Percentiles rank a stretch among this genome's conserved stretches.
phyloP scores from a whole-genome alignment of 164 flowering plant genomes.

The Houttuynia cordata region DNA sequence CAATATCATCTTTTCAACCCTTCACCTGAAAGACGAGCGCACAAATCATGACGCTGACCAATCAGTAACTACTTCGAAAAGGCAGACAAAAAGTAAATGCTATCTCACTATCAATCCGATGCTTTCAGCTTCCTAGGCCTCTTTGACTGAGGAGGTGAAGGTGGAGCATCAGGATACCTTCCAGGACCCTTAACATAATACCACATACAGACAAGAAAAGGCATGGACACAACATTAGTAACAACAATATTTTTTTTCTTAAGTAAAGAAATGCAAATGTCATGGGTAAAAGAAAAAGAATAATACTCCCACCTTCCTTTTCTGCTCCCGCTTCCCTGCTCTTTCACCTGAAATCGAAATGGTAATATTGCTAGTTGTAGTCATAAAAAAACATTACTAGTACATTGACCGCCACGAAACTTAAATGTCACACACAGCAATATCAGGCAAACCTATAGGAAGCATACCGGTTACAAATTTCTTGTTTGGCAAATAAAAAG shows the following conservation, averaged over 20 bases:
- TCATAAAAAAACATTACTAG: neutral
- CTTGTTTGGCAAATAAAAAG: no score
- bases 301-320: slow-evolving; percentile 51
- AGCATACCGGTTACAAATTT: no score
- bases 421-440: no score
- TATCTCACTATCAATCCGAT: slow-evolving; percentile 27
- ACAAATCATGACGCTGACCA: neutral
- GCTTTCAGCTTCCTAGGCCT: slow-evolving; percentile 72
- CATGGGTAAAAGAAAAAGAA: slow-evolving; percentile 3
- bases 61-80: neutral
- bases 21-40: no score
- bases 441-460: no score
- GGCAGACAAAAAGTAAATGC: neutral
- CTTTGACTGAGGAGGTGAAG: slow-evolving; percentile 71
- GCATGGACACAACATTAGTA: neutral
- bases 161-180: slow-evolving; percentile 55
- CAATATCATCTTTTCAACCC: no score
- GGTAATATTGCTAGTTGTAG: neutral
- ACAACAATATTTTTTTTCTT: neutral
- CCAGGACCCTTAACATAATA: slow-evolving; percentile 51
- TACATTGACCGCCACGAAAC: neutral
- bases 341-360: slow-evolving; percentile 52
- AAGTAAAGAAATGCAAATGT: neutral
- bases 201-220: neutral
- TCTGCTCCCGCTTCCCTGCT: slow-evolving; percentile 66